Conservation (phyloP, 208 protist species). For the Acanthamoeba polyphaga region DNA sequence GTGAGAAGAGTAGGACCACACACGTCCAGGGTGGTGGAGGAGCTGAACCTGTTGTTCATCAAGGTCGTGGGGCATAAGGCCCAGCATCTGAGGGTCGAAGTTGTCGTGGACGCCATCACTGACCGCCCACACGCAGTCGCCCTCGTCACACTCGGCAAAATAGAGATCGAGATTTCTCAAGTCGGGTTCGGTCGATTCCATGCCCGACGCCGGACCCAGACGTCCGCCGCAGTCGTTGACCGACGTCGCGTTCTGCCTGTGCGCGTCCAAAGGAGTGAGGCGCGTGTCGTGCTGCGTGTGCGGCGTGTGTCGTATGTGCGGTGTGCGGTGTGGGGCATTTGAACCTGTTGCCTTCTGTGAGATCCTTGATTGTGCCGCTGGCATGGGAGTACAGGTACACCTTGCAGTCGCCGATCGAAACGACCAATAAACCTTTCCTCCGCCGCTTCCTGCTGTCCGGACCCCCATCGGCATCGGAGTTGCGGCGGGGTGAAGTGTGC, state of each 20-base stretch:
- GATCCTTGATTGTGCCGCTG: constrained; percentile 38
- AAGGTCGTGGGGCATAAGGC: constrained; percentile 31
- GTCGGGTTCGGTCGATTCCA: neutral
- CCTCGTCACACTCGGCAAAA: constrained; percentile 22
- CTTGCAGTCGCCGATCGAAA: constrained; percentile 73
- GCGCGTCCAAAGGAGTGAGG: neutral
- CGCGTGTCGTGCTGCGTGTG: no score
- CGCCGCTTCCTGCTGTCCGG: neutral
- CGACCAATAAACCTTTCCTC: constrained; percentile 61
- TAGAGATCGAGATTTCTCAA: constrained; percentile 39
- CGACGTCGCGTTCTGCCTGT: constrained; percentile 10
- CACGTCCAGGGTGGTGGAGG: no score
- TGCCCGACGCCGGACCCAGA: constrained; percentile 6
- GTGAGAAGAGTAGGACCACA: neutral
- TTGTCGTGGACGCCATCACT: constrained; percentile 77
- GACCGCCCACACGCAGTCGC: constrained; percentile 72
- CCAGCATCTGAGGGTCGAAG: constrained; percentile 73
- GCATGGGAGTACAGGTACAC: constrained; percentile 31
- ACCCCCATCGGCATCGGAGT: neutral
- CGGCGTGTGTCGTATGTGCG: neutral
- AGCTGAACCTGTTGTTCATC: neutral
- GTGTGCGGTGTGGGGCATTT: neutral
- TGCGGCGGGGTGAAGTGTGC: neutral
- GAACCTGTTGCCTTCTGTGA: constrained; percentile 63
- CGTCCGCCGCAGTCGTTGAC: constrained; percentile 29